phyloP scores from a whole-genome alignment of 257 asterid species.

The Voacanga thouarsii region DNA sequence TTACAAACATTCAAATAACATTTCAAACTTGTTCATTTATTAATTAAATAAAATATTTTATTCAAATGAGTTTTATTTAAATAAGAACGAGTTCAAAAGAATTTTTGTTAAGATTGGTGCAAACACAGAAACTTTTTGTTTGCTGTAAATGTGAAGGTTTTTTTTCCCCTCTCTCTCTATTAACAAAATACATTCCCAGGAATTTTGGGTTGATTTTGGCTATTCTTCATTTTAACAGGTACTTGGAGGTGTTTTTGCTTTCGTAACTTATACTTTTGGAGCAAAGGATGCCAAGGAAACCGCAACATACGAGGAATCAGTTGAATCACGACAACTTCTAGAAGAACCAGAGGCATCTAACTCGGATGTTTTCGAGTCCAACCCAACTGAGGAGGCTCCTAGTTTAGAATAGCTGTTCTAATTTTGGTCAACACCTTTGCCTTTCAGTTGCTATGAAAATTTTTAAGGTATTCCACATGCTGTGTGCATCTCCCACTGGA shows the following conservation, averaged over 20 bases:
- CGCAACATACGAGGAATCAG: constrained; percentile 78
- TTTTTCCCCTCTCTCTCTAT: no score
- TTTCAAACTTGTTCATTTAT: no score
- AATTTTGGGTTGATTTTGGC: not conserved
- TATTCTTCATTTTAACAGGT: constrained; percentile 37
- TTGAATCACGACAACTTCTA: constrained; percentile 68
- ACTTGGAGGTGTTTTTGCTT: constrained; percentile 70
- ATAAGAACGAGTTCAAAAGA: no score
- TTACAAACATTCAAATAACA: no score
- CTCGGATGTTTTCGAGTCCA: constrained; percentile 81
- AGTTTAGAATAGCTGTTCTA: constrained; percentile 52
- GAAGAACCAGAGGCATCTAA: constrained; percentile 76
- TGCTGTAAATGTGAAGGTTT: not conserved
- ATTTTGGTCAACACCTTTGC: not conserved
- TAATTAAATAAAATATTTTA: no score
- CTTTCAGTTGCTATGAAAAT: constrained; percentile 1
- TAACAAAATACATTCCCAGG: not conserved
- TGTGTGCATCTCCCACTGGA: constrained; percentile 1
- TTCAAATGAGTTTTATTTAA: no score
- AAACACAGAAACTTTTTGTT: not conserved
- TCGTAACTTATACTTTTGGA: constrained; percentile 74
- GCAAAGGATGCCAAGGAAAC: constrained; percentile 93
- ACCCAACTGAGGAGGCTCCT: constrained; percentile 93
- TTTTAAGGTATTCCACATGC: constrained; percentile 5
- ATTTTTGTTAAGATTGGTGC: not conserved